These are phyloP conservation scores for Naegleria gruberi DNA, from an alignment of 208 protist genomes.

Conservation along the genomic window DNA sequence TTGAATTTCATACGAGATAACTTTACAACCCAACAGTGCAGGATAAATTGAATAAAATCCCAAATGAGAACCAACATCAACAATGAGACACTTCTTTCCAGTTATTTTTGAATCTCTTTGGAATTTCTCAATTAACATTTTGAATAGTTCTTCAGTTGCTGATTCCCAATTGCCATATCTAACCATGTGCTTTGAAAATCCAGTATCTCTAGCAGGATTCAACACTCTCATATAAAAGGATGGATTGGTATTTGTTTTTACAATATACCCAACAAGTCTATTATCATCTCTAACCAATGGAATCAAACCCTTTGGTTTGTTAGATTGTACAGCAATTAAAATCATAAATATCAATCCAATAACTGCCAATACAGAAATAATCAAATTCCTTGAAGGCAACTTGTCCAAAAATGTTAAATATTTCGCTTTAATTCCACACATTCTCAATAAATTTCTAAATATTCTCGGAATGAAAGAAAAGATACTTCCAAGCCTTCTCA, in stretches of 20 bases:
- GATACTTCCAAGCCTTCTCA: background rate
- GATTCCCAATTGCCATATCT: background rate
- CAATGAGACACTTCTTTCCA: background rate
- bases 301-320: no score
- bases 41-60: background rate
- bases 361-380: no score
- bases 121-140: background rate
- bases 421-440: no score
- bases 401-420: no score
- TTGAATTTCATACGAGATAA: background rate
- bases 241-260: background rate
- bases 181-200: background rate
- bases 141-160: background rate
- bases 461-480: background rate
- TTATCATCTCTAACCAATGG: background rate
- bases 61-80: background rate
- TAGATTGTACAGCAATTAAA: no score
- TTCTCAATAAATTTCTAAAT: background rate
- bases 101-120: background rate
- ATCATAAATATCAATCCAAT: no score
- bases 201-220: background rate
- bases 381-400: no score
- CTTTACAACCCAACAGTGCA: background rate
- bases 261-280: background rate
- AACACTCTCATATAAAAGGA: background rate